Base-by-base conservation (phyloP, 108 stramenopile species). In the Conticribra weissflogii region DNA sequence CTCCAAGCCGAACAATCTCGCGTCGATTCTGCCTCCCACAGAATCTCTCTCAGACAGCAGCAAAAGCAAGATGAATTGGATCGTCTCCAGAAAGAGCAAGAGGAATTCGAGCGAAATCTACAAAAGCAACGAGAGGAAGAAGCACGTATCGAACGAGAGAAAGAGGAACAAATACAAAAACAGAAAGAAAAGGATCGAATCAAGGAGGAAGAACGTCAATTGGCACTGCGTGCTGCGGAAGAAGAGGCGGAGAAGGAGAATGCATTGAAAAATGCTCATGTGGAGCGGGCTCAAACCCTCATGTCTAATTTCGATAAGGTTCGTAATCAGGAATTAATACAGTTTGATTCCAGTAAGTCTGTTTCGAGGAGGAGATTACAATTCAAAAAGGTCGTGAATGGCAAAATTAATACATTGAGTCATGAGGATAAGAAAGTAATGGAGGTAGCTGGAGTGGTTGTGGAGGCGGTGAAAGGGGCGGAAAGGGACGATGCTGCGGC, bases 381-480 rank as follows among this genome's bases (percentile, higher is more conserved):
- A 52, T 88, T 95, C 73, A 95, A 95, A 63, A 95, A 95, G 76
- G 74, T 87, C 44, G 87, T 85, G 21, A 77, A 84, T 34, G 94
- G 94, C 32, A 86, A 85, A 58, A 78, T 95, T 60, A 95, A 95
- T 56, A 95, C 94, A 5, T 57, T 95, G 23, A 76, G 70, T 68
- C 88, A 88, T 57, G 86, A 89, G 33, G 73, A 64, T 1, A 59
- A 61, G 0, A 95, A 95, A 68, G 74, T 95, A 28, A 57, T 69
- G 30, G 58, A 78, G 49, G 90, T 95, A 19, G 82, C 81, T n/a
- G 17, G 68, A 3, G 62, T 86, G 29, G 89, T 95, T 0, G 63
- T 76, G 1, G 54, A 74, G 18, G 88, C 88, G 4, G 83, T 92
- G 22, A 30, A 59, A 24, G 24, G 18, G 18, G 89, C 86, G 3